phyloP scores from a whole-genome alignment of 495 filamentous ascomycete genomes.

The Daldinia childiae region DNA sequence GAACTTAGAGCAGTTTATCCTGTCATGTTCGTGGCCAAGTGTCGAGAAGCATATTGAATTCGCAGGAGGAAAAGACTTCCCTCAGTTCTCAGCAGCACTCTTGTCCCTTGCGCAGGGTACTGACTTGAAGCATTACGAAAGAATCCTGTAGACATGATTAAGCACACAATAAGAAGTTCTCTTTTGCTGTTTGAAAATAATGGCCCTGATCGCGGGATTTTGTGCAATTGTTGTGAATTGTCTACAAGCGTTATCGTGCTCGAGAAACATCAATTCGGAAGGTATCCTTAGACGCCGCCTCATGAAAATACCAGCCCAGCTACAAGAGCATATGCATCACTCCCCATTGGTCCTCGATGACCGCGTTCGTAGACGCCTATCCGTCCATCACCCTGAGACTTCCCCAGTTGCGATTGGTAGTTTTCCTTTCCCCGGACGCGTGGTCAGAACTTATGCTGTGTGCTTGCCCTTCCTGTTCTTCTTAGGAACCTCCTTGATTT shows the following conservation, averaged over 20 bases:
- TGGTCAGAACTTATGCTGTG: conserved; percentile 41
- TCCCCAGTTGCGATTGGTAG: conserved; percentile 41
- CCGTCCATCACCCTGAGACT: conserved; percentile 20
- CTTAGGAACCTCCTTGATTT: conserved; percentile 60
- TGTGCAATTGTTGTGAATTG: conserved; percentile 48
- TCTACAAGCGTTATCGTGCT: conserved; percentile 43
- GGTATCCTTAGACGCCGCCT: conserved; percentile 56
- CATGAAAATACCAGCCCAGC: conserved; percentile 39
- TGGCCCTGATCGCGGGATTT: conserved; percentile 25
- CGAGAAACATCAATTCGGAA: conserved; percentile 50
- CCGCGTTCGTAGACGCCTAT: conserved; percentile 20
- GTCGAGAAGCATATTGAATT: conserved; percentile 59
- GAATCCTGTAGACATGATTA: conserved; percentile 37
- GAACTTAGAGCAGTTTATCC: conserved; percentile 59
- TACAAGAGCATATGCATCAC: conserved; percentile 32
- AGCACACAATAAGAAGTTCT: neutral
- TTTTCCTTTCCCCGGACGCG: conserved; percentile 31
- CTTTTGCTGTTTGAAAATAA: neutral
- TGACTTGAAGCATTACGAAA: conserved; percentile 59
- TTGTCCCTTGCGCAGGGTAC: conserved; percentile 43
- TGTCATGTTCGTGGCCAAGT: conserved; percentile 61
- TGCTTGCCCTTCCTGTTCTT: conserved; percentile 61
- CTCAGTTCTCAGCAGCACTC: conserved; percentile 50
- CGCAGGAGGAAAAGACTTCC: conserved; percentile 48
- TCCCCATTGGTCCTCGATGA: conserved; percentile 22